Percentiles rank a stretch among this genome's conserved stretches.
Evolutionary conservation across 148 eudicot species (phyloP).

Genomic region (Arctostaphylos glauca): DNA sequence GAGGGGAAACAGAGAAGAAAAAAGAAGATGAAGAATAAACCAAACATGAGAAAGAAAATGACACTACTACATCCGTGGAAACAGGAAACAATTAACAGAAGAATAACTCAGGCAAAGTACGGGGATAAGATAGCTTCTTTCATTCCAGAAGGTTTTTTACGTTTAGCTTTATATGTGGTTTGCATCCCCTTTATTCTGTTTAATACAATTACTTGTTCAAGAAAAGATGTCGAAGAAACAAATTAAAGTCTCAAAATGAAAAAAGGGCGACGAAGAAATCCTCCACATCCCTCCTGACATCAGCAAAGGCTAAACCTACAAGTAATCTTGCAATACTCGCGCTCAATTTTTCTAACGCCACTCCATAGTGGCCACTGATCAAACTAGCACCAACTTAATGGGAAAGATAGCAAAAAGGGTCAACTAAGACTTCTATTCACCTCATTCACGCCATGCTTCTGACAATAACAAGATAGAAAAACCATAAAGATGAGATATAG

Average conservation of each 20-base stretch:
- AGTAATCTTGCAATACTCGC: neutral
- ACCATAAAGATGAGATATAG: neutral
- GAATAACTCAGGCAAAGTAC: no score
- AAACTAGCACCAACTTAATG: neutral
- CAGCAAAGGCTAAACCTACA: neutral
- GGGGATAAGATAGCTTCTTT: no score
- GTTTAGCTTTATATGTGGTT: no score
- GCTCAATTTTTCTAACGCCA: neutral
- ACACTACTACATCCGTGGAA: neutral
- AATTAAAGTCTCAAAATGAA: neutral
- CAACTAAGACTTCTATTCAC: neutral
- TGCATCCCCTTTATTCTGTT: neutral
- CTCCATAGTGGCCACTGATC: no score
- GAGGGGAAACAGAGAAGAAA: slow-evolving; percentile 5
- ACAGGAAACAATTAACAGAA: slow-evolving; percentile 2
- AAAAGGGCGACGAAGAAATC: neutral
- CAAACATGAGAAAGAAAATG: neutral
- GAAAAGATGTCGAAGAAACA: neutral
- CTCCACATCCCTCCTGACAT: neutral
- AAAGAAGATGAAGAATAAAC: neutral
- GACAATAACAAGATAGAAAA: neutral
- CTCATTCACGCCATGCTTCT: neutral
- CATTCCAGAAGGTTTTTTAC: no score
- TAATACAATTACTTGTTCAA: neutral
- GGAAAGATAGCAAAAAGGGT: neutral